Evolutionary conservation across 176 grass and related monocot species (phyloP).

Genomic region (Miscanthus lutarioriparius): DNA sequence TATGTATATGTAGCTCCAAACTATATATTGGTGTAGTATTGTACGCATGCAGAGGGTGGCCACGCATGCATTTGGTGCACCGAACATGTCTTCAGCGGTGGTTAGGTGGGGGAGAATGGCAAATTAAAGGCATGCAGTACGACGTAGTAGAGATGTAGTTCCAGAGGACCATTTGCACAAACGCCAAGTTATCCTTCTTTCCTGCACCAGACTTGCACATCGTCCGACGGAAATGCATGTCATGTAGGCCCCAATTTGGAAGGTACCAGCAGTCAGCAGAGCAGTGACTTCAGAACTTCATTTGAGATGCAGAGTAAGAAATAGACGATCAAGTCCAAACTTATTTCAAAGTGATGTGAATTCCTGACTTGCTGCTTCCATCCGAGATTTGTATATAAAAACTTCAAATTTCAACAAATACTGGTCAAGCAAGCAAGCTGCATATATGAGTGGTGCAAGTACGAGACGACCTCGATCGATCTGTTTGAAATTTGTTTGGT

Average conservation of each 20-base stretch:
- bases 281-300: not conserved
- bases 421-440: not conserved
- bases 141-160: not conserved
- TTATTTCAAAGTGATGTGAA: no score
- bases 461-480: not conserved
- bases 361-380: no score
- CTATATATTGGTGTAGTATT: no score
- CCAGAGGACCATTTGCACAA: not conserved
- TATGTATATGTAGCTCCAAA: no score
- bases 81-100: not conserved
- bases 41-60: no score
- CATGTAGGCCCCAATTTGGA: not conserved
- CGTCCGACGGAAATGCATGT: not conserved
- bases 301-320: not conserved
- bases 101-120: not conserved
- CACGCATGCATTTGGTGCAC: conserved; percentile 4
- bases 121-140: not conserved
- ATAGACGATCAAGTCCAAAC: not conserved
- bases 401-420: not conserved
- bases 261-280: not conserved
- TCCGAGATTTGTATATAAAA: not conserved
- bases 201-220: conserved; percentile 3
- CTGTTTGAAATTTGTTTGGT: not conserved
- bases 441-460: not conserved
- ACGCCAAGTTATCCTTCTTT: not conserved